A percentile compares a stretch with the other conserved stretches of the same genome.
phyloP scores from a whole-genome alignment of 1,284 basidiomycete species.

The Blastosporella zonata region DNA sequence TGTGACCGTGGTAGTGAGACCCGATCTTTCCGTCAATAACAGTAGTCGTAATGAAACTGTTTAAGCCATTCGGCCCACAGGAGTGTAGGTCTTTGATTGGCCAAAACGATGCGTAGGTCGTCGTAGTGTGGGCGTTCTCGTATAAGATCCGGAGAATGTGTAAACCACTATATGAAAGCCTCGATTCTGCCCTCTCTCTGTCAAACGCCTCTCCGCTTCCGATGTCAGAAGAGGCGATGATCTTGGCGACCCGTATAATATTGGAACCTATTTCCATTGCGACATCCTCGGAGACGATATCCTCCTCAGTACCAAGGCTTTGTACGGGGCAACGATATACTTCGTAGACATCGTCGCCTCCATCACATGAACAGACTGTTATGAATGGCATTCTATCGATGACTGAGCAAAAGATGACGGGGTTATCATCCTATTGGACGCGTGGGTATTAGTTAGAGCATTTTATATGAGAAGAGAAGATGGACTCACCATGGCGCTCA shows the following conservation, averaged over 20 bases:
- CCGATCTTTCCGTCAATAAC: constrained; percentile 3
- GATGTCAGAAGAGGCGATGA: neutral
- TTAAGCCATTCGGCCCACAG: neutral
- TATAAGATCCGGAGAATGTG: neutral
- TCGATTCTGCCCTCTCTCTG: neutral
- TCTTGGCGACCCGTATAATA: neutral
- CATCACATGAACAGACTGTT: neutral
- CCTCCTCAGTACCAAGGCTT: neutral
- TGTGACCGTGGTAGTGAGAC: neutral
- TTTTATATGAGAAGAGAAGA: neutral
- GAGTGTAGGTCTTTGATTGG: neutral
- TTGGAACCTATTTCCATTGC: neutral
- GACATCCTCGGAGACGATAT: neutral
- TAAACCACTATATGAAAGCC: constrained; percentile 4
- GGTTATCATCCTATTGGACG: neutral
- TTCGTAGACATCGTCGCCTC: neutral
- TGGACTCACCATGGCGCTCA: neutral
- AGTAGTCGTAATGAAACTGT: neutral
- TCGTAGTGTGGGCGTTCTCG: neutral
- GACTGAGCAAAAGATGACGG: constrained; percentile 1
- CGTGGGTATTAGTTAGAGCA: neutral
- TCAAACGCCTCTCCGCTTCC: neutral
- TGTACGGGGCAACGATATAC: constrained; percentile 9
- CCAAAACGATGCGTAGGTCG: constrained; percentile 6
- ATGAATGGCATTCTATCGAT: constrained; percentile 8